Base-by-base conservation (phyloP, 1,284 basidiomycete species). In the Leccinum glutinopallens region DNA sequence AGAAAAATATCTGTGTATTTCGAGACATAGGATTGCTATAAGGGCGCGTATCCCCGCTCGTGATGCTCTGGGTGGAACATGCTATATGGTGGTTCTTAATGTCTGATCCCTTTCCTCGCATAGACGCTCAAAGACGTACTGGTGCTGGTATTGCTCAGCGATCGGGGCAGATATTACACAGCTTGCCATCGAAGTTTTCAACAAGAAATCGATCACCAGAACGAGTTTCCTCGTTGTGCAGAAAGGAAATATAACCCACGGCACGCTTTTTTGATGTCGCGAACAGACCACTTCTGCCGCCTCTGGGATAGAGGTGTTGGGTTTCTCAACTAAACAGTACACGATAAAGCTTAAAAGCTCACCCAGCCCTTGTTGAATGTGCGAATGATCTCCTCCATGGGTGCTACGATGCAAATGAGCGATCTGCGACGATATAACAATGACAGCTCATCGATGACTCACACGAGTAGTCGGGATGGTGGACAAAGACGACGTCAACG, bases 221-320 rank as follows among this genome's bases (percentile, higher is more conserved):
- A 51, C 17, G 37, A 33, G 37, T 33, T 4, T 15, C 29, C 19
- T 39, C 5, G 2, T 39, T 15, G 13, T 37, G 10, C 46, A 19
- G 35, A 7, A 41, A 39, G 37, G 37, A 39, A 39, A 39, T 39
- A n/a, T 13, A 37, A 75, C 77, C 59, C 66, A 76, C 77, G 79
- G 62, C 77, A 76, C 2, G 84, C 84, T 64, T 85, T 82, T 63
- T 81, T 77, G 60, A 85, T 80, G 64, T 84, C 79, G 43, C 71
- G 71, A 0, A 85, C 83, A n/a, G 79, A 78, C 87, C 87, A 89
- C 69, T 87, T 85, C 7, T 0, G 83, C 85, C 56, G 81, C 70
- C 81, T 79, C 76, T 75, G 43, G 49, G 43, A 13, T 4, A 17
- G 5, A 57, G 54, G 6, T n/a, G 19, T 32, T 9, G 19, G 5